Evolutionary conservation across 768 basidiomycete species (phyloP).

Genomic region (Boletus fagicola): DNA sequence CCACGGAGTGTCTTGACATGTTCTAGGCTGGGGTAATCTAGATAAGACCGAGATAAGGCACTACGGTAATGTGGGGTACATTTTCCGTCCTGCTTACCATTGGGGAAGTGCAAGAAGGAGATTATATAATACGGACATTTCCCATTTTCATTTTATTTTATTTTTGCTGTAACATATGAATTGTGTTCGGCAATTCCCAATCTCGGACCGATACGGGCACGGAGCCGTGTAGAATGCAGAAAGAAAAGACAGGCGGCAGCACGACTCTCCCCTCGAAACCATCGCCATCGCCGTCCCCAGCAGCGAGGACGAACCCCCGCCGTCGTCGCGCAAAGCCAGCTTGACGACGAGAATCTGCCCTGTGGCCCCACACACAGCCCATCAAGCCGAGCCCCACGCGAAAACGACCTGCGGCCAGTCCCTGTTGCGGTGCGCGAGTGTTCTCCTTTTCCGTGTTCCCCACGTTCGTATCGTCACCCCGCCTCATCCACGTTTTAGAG

Average conservation of each 20-base stretch:
- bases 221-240: constrained; percentile 19
- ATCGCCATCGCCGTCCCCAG: constrained; percentile 8
- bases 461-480: constrained; percentile 27
- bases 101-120: not conserved
- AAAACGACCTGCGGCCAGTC: not conserved
- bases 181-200: constrained; percentile 13
- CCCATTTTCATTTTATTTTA: not conserved
- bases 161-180: not conserved
- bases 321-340: not conserved
- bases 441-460: constrained; percentile 18
- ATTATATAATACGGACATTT: constrained; percentile 11
- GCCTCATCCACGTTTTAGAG: constrained; percentile 26
- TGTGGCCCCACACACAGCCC: constrained; percentile 5
- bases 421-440: constrained; percentile 1
- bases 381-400: constrained; percentile 1
- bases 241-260: not conserved
- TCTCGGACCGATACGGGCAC: constrained; percentile 29
- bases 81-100: not conserved
- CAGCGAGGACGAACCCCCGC: constrained; percentile 1
- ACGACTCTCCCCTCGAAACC: constrained; percentile 2
- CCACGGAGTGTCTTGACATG: not conserved
- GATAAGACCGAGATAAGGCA: constrained; percentile 26
- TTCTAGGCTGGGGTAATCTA: constrained; percentile 29
- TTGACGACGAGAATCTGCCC: not conserved
- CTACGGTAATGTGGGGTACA: constrained; percentile 23